Percentiles rank a stretch among this genome's conserved stretches.
Conservation (phyloP, 1,139 yeast species). For the Pneumocystis oryctolagi region DNA sequence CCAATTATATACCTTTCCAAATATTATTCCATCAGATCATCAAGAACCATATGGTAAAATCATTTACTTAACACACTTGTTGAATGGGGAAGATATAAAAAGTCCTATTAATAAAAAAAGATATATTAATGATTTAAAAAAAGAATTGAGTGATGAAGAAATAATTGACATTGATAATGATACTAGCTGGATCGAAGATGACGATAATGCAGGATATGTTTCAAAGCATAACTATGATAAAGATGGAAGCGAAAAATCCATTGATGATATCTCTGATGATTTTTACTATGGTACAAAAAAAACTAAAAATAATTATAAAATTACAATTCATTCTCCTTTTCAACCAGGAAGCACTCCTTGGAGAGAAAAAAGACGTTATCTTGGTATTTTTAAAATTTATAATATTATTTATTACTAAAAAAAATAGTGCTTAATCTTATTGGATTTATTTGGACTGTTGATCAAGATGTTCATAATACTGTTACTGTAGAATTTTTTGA, state of each 20-base stretch:
- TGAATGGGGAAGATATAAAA: slow-evolving; percentile 15
- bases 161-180: slow-evolving; percentile 16
- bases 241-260: slow-evolving; percentile 18
- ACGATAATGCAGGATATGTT: slow-evolving; percentile 39
- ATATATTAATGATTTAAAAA: slow-evolving; percentile 20
- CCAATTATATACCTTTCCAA: slow-evolving; percentile 20
- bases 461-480: slow-evolving; percentile 42
- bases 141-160: slow-evolving; percentile 12
- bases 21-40: slow-evolving; percentile 12
- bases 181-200: slow-evolving; percentile 37
- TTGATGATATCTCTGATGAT: neutral
- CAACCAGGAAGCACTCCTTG: slow-evolving; percentile 85
- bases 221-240: slow-evolving; percentile 14
- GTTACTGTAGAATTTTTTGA: slow-evolving; percentile 82
- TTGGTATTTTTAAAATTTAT: slow-evolving; percentile 27
- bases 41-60: slow-evolving; percentile 11
- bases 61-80: slow-evolving; percentile 13
- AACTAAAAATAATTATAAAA: slow-evolving; percentile 1
- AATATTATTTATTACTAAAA: neutral
- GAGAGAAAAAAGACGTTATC: slow-evolving; percentile 51
- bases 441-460: slow-evolving; percentile 74
- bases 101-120: slow-evolving; percentile 21
- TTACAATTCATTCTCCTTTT: slow-evolving; percentile 28
- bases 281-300: neutral
- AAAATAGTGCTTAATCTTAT: slow-evolving; percentile 42